phyloP scores from a whole-genome alignment of 768 basidiomycete genomes.

The Ramaria sp. region DNA sequence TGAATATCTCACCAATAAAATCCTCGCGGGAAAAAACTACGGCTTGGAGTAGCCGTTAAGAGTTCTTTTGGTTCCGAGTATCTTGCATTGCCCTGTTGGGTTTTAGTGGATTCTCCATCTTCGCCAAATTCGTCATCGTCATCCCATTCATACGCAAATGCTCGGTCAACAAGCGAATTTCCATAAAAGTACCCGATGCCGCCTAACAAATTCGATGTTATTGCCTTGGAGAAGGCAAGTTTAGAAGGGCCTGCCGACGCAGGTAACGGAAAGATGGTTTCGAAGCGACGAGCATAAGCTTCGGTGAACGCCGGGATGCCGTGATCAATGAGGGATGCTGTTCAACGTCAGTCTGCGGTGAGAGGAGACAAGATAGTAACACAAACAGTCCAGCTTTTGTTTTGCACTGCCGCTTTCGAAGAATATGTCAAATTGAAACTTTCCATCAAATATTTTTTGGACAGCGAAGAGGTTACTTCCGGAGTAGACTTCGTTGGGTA shows the following conservation, averaged over 20 bases:
- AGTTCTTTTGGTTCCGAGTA: slow-evolving; percentile 68
- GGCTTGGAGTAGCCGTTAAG: slow-evolving; percentile 87
- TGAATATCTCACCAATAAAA: slow-evolving; percentile 78
- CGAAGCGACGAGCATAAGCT: slow-evolving; percentile 59
- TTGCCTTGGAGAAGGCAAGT: slow-evolving; percentile 67
- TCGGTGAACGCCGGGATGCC: slow-evolving; percentile 58
- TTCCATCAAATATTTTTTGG: slow-evolving; percentile 77
- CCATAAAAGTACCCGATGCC: slow-evolving; percentile 96
- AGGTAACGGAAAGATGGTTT: slow-evolving; percentile 56
- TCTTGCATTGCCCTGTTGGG: slow-evolving; percentile 40
- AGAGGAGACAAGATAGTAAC: neutral
- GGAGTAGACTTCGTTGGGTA: slow-evolving; percentile 63
- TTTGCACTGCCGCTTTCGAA: slow-evolving; percentile 69
- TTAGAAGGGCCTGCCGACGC: slow-evolving; percentile 37
- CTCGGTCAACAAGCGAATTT: slow-evolving; percentile 72
- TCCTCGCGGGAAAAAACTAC: slow-evolving; percentile 94
- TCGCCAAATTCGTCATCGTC: slow-evolving; percentile 50
- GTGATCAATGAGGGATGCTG: slow-evolving; percentile 55
- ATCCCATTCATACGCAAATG: slow-evolving; percentile 89
- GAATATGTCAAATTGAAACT: slow-evolving; percentile 83
- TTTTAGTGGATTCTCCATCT: slow-evolving; percentile 29
- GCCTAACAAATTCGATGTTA: slow-evolving; percentile 86
- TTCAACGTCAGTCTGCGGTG: slow-evolving; percentile 1
- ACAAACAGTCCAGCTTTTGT: slow-evolving; percentile 55
- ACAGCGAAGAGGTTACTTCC: slow-evolving; percentile 78